Evolutionary conservation across 2,329 filamentous ascomycete genomes (phyloP), one percentile per base, ranked within the genome.

Genomic region (Neonectria magnoliae): DNA sequence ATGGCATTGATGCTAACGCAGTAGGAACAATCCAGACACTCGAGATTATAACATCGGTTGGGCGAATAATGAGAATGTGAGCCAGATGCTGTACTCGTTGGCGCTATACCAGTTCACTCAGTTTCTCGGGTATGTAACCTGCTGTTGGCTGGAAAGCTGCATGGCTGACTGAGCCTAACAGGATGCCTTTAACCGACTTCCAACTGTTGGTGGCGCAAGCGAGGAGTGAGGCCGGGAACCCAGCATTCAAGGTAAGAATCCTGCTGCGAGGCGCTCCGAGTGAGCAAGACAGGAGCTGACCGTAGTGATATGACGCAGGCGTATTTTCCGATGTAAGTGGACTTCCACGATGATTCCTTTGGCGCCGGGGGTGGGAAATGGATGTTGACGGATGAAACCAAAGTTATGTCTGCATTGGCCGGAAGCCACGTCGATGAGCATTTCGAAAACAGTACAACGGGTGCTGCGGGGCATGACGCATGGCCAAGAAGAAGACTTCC

Each of bases 331-430:
- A 73, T 90, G 84, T 90, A 77, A 83, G 86, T 82, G 14, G 48
- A 8, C 44, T 25, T 13, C 18, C 11, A 22, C 38, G 44, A 10
- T 38, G 7, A 8, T 10, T 10, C 9, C 27, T 2, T 33, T 18
- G 48, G 36, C 48, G 2, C 11, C 33, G 45, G 29, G 14, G 13
- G 8, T 22, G 16, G n/a, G 5, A 18, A 6, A 25, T 16, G 25
- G 31, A 38, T 58, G 42, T 65, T 73, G 31, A 73, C 51, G 6
- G 20, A 47, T 65, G 42, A 18, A 42, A 63, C 48, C 48, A 57
- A 62, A 89, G 87, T 67, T 89, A 90, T 73, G 85, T 90, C 41
- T 89, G 86, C 67, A 89, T 90, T 69, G 88, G 88, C 54, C 82
- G 83, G 66, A 90, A 90, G 68, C 84, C 85, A 60, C 68, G 62